phyloP scores from a whole-genome alignment of 306 rosid species.

The Castanopsis chinensis region DNA sequence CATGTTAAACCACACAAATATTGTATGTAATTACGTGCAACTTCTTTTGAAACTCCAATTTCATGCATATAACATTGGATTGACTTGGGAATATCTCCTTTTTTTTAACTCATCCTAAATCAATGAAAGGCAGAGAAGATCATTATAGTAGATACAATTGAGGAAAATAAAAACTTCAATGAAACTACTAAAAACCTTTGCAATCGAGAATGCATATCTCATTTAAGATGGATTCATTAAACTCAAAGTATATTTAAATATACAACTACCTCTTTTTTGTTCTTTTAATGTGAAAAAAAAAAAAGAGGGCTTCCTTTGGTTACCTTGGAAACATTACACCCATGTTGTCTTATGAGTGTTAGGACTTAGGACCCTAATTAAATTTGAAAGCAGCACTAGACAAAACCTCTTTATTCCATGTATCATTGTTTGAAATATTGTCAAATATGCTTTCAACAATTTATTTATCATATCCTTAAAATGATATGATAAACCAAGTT shows the following conservation, averaged over 20 bases:
- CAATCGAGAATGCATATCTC: too few species aligned
- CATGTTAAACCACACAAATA: conserved; percentile 5
- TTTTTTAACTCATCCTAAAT: conserved; percentile 12
- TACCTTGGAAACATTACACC: neutral
- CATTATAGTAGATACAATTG: neutral
- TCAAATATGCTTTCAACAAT: too few species aligned
- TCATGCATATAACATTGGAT: conserved; percentile 40
- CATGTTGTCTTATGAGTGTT: too few species aligned
- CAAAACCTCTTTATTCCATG: too few species aligned
- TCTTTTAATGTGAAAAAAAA: neutral
- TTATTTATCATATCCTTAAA: too few species aligned
- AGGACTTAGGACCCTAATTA: too few species aligned
- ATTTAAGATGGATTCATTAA: neutral
- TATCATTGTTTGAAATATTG: too few species aligned
- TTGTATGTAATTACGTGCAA: conserved; percentile 17
- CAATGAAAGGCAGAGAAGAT: neutral
- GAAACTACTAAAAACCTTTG: too few species aligned
- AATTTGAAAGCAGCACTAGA: too few species aligned
- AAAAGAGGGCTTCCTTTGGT: neutral
- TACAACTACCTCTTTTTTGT: neutral
- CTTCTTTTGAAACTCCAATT: conserved; percentile 16
- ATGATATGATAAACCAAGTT: too few species aligned
- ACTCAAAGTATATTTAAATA: neutral
- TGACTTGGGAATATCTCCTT: conserved; percentile 24
- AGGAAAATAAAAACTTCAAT: neutral